Evolutionary conservation across 257 asterid species (phyloP), one percentile per base, ranked within the genome.

Genomic region (Cinchona pubescens): DNA sequence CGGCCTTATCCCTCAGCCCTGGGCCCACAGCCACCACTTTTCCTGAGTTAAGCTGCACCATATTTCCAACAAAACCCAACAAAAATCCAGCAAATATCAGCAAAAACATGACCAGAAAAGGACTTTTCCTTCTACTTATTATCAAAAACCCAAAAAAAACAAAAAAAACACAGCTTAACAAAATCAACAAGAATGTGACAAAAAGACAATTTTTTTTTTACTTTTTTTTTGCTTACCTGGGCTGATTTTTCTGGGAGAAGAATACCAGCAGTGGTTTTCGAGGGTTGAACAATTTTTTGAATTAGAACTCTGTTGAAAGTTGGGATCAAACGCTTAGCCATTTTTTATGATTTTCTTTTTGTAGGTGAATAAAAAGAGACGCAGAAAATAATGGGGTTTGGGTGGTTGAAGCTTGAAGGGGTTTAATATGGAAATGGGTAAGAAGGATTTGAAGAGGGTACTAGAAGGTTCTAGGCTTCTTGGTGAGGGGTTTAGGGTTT

Each of bases 291-390:
- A 51, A 90, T 77, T 73, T 94, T 94, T 87, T 94, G 97, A n/a
- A 94, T 83, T 6, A 94, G 90, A 49, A 93, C 90, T 71, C 98
- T 83, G 89, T 93, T 93, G 25, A 93, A 79, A 32, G 96, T 77
- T 65, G 97, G 97, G 71, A 91, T 82, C 85, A 93, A 83, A 30
- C 98, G 97, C 75, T 78, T 91, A 1, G 97, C 93, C 97, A 92
- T 92, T 71, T 15, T 23, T 40, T 11, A n/a, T n/a, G n/a, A n/a
- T n/a, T n/a, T n/a, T n/a, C n/a, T n/a, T n/a, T n/a, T n/a, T n/a
- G n/a, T n/a, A n/a, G 23, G 29, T 2, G 5, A 10, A 34, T 13
- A 27, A 15, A 49, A 59, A 32, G 4, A 7, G 19, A 18, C 0
- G 7, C 23, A 7, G 16, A 40, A 35, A 66, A n/a, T 27, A n/a